Conservation (phyloP, 148 eudicot species). For the Dianthus caryophyllus region DNA sequence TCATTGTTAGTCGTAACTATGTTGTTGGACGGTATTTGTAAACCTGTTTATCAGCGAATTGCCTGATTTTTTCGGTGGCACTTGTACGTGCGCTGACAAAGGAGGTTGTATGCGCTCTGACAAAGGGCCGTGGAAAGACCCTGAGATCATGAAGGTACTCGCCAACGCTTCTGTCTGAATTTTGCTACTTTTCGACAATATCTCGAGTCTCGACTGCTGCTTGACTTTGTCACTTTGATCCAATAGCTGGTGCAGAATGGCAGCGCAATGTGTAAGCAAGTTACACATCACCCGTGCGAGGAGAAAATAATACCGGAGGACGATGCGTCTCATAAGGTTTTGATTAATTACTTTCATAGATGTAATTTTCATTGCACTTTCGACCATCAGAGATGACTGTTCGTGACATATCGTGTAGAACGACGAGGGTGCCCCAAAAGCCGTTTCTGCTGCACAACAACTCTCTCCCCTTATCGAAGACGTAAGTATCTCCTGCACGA, state of each 20-base stretch:
- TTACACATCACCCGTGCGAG: slow-evolving; percentile 21
- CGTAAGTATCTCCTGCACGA: slow-evolving; percentile 21
- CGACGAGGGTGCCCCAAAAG: slow-evolving; percentile 26
- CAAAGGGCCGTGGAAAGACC: slow-evolving; percentile 94
- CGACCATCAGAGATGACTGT: too few species aligned
- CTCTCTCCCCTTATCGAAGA: slow-evolving; percentile 32
- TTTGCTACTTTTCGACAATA: too few species aligned
- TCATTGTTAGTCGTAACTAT: not conserved
- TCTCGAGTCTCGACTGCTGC: too few species aligned
- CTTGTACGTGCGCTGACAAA: slow-evolving; percentile 73
- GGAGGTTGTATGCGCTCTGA: slow-evolving; percentile 96
- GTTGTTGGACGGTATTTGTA: not conserved
- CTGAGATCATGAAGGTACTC: slow-evolving; percentile 64
- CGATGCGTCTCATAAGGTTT: slow-evolving; percentile 28
- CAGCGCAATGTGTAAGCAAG: slow-evolving; percentile 32
- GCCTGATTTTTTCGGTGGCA: slow-evolving; percentile 90
- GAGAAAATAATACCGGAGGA: slow-evolving; percentile 47
- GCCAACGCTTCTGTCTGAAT: not conserved
- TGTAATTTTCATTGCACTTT: too few species aligned
- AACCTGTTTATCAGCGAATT: slow-evolving; percentile 59
- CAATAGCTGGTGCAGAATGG: slow-evolving; percentile 38
- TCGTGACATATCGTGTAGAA: slow-evolving; percentile 17
- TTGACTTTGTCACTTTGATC: not conserved
- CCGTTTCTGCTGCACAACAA: slow-evolving; percentile 15
- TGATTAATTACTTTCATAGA: too few species aligned